A percentile compares a stretch with the other conserved stretches of the same genome.
Conservation (phyloP, 2,329 filamentous ascomycete species). For the Microdochium paspali region DNA sequence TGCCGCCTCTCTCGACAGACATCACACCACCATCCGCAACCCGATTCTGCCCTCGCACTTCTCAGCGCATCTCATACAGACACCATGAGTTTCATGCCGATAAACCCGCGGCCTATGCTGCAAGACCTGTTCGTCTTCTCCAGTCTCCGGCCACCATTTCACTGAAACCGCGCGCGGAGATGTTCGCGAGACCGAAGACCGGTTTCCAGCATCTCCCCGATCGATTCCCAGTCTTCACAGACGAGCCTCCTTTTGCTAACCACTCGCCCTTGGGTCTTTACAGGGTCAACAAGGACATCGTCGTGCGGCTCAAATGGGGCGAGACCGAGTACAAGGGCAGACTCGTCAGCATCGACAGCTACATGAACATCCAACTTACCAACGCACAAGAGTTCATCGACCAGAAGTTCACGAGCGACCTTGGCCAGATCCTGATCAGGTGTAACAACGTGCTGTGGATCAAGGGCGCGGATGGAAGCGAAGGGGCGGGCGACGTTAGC, state of each 20-base stretch:
- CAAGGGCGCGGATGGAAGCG: conserved; percentile 43
- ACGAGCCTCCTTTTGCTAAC: neutral
- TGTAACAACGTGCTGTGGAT: conserved; percentile 99
- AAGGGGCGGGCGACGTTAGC: conserved; percentile 44
- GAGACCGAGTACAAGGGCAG: conserved; percentile 95
- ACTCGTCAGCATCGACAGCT: conserved; percentile 88
- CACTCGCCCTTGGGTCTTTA: conserved; percentile 1
- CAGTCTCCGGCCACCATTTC: neutral
- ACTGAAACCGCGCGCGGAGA: conserved; percentile 1
- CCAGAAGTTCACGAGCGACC: conserved; percentile 70
- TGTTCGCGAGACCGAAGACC: neutral
- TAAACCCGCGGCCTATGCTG: conserved; percentile 96
- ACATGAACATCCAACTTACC: conserved; percentile 96
- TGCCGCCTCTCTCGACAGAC: no score
- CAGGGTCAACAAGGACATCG: conserved; percentile 81
- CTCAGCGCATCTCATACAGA: neutral
- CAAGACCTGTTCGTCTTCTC: conserved; percentile 69
- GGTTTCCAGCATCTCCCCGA: no score
- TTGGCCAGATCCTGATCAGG: conserved; percentile 91
- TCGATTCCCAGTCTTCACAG: neutral
- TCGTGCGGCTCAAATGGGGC: conserved; percentile 95
- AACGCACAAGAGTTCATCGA: conserved; percentile 89
- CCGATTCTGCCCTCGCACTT: neutral
- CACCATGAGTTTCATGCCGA: conserved; percentile 57
- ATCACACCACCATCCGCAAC: neutral